Evolutionary conservation across 306 rosid species (phyloP).

Genomic region (Acmispon strigosus): DNA sequence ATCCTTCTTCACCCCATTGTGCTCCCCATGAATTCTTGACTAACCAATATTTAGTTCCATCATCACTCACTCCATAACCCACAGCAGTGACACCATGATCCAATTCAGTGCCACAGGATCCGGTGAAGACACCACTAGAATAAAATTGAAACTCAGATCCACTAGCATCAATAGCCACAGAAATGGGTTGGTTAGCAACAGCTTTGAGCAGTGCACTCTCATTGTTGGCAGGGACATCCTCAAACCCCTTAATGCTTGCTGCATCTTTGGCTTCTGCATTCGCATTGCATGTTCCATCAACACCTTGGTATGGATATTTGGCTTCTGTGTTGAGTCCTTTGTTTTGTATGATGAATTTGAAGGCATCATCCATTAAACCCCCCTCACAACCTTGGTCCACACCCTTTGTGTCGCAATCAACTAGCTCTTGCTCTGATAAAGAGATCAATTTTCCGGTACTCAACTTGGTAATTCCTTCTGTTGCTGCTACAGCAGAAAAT

Average conservation of each 20-base stretch:
- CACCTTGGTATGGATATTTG: constrained; percentile 20
- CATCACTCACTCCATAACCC: constrained; percentile 19
- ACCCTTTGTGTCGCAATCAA: constrained; percentile 34
- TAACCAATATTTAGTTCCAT: constrained; percentile 25
- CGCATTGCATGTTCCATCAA: constrained; percentile 13
- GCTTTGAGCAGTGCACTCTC: constrained; percentile 29
- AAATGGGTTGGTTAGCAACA: constrained; percentile 33
- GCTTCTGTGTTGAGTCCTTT: constrained; percentile 23
- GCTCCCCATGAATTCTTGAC: constrained; percentile 32
- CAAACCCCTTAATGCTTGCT: constrained; percentile 27
- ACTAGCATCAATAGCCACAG: constrained; percentile 34
- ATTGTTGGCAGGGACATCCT: constrained; percentile 29
- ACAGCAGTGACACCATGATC: constrained; percentile 34
- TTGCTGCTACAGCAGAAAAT: constrained; percentile 36
- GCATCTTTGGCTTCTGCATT: neutral
- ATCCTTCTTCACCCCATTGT: constrained; percentile 34
- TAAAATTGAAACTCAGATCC: constrained; percentile 30
- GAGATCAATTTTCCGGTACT: constrained; percentile 20
- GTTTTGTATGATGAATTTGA: constrained; percentile 26
- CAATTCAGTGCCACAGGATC: constrained; percentile 22
- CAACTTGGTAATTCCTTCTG: constrained; percentile 25
- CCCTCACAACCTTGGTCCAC: constrained; percentile 31
- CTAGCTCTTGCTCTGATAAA: constrained; percentile 31
- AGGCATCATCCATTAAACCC: constrained; percentile 32
- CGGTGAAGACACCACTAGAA: constrained; percentile 24